A percentile compares a stretch with the other conserved stretches of the same genome.
These are phyloP conservation scores for Globisporangium recalcitrans DNA, from an alignment of 352 stramenopile species.

Conservation along the genomic window DNA sequence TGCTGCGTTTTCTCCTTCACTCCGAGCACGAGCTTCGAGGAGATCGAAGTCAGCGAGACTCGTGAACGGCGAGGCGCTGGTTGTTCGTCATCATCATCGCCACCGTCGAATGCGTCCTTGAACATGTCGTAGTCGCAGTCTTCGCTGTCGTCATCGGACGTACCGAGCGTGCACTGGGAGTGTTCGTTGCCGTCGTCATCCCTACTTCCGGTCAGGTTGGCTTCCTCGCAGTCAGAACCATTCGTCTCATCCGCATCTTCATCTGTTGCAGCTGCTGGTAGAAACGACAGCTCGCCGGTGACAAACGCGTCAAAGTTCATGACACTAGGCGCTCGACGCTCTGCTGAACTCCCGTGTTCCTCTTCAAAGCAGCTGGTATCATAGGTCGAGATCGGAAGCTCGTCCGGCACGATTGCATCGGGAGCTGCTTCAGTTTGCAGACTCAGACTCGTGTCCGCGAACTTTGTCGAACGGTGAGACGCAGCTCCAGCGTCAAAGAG, in stretches of 20 bases:
- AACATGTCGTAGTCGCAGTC: conserved; percentile 3
- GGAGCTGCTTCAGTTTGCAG: neutral
- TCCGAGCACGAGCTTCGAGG: conserved; percentile 14
- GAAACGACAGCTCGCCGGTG: conserved; percentile 2
- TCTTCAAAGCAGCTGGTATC: neutral
- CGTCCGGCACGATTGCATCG: too few relatives aligned
- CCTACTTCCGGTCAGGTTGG: conserved; percentile 1
- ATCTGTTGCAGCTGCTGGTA: neutral
- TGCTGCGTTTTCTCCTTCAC: conserved; percentile 42
- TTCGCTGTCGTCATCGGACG: conserved; percentile 6
- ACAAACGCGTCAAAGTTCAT: conserved; percentile 23
- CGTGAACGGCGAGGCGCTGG: neutral
- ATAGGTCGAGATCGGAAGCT: neutral
- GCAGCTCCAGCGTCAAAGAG: neutral
- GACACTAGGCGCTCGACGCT: neutral
- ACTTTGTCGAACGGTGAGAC: neutral
- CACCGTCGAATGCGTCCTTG: conserved; percentile 3
- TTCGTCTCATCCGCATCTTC: neutral
- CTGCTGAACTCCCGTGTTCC: neutral
- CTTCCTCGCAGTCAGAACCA: neutral
- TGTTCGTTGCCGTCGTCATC: conserved; percentile 1
- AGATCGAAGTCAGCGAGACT: conserved; percentile 1
- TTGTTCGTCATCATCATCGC: neutral
- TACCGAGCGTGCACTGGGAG: neutral
- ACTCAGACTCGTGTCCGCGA: too few relatives aligned